These are phyloP conservation scores for Hymenoscyphus albidus DNA, from an alignment of 2,329 filamentous ascomycete species.

Conservation along the genomic window DNA sequence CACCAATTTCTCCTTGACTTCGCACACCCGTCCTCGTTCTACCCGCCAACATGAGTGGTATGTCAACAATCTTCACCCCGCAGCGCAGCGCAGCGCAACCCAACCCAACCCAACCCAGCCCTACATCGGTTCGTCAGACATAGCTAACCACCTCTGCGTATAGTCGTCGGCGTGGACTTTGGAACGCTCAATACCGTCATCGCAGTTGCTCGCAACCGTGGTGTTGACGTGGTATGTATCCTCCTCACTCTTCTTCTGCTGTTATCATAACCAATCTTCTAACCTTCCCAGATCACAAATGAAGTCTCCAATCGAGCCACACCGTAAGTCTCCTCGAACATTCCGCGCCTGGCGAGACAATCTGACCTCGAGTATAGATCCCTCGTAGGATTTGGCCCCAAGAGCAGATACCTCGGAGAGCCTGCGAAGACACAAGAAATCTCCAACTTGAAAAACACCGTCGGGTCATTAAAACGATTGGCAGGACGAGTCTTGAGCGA, in stretches of 20 bases:
- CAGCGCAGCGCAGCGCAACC: slow-evolving; percentile 6
- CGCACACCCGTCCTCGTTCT: background rate
- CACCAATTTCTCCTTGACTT: background rate
- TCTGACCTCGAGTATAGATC: slow-evolving; percentile 53
- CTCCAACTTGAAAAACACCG: slow-evolving; percentile 99
- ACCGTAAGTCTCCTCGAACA: slow-evolving; percentile 64
- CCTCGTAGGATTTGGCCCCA: slow-evolving; percentile 91
- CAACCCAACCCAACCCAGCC: background rate
- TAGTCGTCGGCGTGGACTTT: slow-evolving; percentile 60
- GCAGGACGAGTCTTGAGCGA: slow-evolving; percentile 82
- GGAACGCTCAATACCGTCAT: slow-evolving; percentile 96
- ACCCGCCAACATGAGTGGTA: slow-evolving; percentile 28
- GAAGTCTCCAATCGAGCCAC: slow-evolving; percentile 98
- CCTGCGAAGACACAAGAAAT: slow-evolving; percentile 97
- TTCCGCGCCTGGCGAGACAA: background rate
- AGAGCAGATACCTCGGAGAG: slow-evolving; percentile 91
- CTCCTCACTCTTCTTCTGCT: slow-evolving; percentile 7
- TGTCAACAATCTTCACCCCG: slow-evolving; percentile 14
- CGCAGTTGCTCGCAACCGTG: slow-evolving; percentile 95
- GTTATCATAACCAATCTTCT: slow-evolving; percentile 28
- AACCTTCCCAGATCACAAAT: slow-evolving; percentile 76
- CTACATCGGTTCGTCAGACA: slow-evolving; percentile 1
- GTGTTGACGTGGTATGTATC: slow-evolving; percentile 91
- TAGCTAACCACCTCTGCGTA: slow-evolving; percentile 17
- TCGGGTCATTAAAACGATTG: slow-evolving; percentile 87